Evolutionary conservation across 2,329 filamentous ascomycete species (phyloP).

Genomic region (Stagonosporopsis rhizophila): DNA sequence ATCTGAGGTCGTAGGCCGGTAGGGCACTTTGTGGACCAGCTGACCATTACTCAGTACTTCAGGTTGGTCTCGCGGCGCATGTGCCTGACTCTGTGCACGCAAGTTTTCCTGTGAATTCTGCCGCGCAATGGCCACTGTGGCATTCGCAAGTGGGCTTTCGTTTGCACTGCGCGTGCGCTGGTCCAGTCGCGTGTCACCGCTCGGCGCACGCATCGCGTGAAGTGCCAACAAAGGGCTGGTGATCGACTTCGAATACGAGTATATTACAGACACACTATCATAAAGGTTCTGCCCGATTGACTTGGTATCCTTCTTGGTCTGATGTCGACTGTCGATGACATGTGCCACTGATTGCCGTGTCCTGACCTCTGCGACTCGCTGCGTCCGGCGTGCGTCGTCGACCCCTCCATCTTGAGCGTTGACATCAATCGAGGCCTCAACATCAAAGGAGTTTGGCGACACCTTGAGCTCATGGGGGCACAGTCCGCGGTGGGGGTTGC

Average conservation of each 20-base stretch:
- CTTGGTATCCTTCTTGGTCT: slow-evolving; percentile 61
- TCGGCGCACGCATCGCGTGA: slow-evolving; percentile 25
- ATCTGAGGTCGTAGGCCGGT: slow-evolving; percentile 13
- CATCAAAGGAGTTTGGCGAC: slow-evolving; percentile 35
- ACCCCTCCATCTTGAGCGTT: neutral
- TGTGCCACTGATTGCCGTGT: slow-evolving; percentile 19
- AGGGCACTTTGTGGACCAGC: slow-evolving; percentile 39
- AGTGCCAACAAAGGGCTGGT: slow-evolving; percentile 35
- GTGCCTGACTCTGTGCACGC: slow-evolving; percentile 12
- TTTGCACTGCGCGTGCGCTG: slow-evolving; percentile 17
- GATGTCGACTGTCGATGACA: slow-evolving; percentile 34
- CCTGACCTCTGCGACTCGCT: neutral
- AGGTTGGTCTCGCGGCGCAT: slow-evolving; percentile 13
- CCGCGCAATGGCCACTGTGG: neutral
- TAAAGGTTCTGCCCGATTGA: slow-evolving; percentile 68
- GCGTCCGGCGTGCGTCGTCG: neutral
- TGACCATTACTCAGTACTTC: slow-evolving; percentile 35
- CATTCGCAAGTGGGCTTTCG: slow-evolving; percentile 19
- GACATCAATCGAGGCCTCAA: slow-evolving; percentile 22
- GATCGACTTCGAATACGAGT: slow-evolving; percentile 43
- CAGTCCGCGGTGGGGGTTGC: slow-evolving; percentile 74
- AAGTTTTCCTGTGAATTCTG: slow-evolving; percentile 22
- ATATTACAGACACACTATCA: slow-evolving; percentile 46
- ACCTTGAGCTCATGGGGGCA: slow-evolving; percentile 62
- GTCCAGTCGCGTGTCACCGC: neutral